Evolutionary conservation across 768 basidiomycete genomes (phyloP), one percentile per base, ranked within the genome.

Genomic region (Russula griseocarnosa): DNA sequence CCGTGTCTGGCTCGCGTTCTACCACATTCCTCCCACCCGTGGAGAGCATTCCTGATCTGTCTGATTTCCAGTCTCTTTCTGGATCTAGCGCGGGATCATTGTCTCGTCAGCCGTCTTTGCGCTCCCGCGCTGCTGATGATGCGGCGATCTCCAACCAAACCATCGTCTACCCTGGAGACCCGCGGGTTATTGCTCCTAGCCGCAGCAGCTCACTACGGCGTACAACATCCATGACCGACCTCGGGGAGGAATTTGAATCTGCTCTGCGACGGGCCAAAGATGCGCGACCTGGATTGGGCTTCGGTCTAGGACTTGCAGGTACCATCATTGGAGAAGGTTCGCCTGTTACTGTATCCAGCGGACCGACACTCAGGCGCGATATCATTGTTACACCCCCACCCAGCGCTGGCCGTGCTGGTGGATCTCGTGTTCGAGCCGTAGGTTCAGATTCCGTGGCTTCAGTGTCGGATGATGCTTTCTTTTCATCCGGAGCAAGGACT

Each of bases 1-100:
- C 34, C 5, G 81, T 85, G 0, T 88, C 78, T 3, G 83, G 89
- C 2, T 89, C 87, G 3, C 82, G 86, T 1, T 88, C 87, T 3
- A 91, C 89, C 1, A 82, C 86, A 38, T 92, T 88, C 69, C 83
- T 92, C 1, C 90, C 90, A 0, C 89, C 90, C 0, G 72, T 91
- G n/a, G 79, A 83, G 59, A 79, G 82, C 3, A 79, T 91, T 32
- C 86, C 86, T 0, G 88, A 90, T 22, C 80, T 92, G 14, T 85
- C 86, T 0, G 89, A 91, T 63, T 74, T 87, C 62, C 72, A 76
- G 14, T 79, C 80, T 0, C 67, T 76, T n/a, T 81, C 81, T 0
- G 79, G 78, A 6, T 79, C 77, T 3, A 79, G 78, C 67, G 71
- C 74, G 0, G 72, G 70, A 11, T 74, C 77, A 18, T 73, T 79